These are phyloP conservation scores for Byssochlamys sp. DNA, from an alignment of 2,329 filamentous ascomycete species.

Conservation along the genomic window DNA sequence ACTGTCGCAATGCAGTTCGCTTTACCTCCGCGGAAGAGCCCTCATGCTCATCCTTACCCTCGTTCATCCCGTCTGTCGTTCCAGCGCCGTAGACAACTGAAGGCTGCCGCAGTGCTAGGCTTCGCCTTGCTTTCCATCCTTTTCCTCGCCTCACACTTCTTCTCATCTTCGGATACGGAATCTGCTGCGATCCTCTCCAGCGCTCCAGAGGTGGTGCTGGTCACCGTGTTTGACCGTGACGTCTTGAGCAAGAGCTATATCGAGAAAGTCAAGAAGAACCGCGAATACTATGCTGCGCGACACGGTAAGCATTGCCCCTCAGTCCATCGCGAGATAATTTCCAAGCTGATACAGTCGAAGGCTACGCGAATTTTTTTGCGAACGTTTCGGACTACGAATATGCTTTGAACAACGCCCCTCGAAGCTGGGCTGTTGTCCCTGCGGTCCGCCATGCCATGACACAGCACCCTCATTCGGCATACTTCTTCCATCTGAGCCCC, in stretches of 20 bases:
- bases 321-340: background rate
- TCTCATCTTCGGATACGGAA: constrained; percentile 17
- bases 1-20: constrained; percentile 67
- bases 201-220: constrained; percentile 56
- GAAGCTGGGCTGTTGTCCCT: constrained; percentile 58
- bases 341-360: constrained; percentile 36
- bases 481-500: constrained; percentile 79
- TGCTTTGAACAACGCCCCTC: constrained; percentile 31
- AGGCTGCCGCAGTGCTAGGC: constrained; percentile 47
- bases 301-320: constrained; percentile 56
- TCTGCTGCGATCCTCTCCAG: constrained; percentile 17
- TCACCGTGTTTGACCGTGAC: constrained; percentile 69
- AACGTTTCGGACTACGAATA: constrained; percentile 61
- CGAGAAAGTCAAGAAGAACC: constrained; percentile 67
- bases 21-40: constrained; percentile 74
- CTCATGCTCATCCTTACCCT: constrained; percentile 62
- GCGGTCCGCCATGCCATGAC: constrained; percentile 83
- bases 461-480: constrained; percentile 63
- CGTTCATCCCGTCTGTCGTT: constrained; percentile 33
- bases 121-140: constrained; percentile 20
- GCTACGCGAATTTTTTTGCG: constrained; percentile 77
- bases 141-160: constrained; percentile 28
- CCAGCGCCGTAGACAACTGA: constrained; percentile 53
- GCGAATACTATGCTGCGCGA: constrained; percentile 70
- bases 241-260: constrained; percentile 58